These are phyloP conservation scores for Saraca asoca DNA, from an alignment of 331 rosid species.

Conservation along the genomic window DNA sequence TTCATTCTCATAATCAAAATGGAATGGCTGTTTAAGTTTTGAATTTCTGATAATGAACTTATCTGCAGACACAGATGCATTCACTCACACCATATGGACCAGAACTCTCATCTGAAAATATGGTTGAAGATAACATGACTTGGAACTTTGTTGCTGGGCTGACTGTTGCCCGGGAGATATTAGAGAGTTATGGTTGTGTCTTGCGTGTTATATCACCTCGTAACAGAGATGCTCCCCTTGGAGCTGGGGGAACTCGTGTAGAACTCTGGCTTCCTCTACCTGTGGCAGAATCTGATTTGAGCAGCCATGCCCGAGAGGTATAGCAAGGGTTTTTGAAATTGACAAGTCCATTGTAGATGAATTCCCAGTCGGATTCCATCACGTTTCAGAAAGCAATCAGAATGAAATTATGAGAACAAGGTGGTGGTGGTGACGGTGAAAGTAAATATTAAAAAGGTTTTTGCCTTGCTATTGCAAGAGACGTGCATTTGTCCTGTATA, in stretches of 20 bases:
- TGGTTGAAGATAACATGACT: constrained; percentile 92
- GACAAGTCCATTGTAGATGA: constrained; percentile 17
- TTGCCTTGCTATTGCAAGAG: constrained; percentile 20
- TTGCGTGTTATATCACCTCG: constrained; percentile 88
- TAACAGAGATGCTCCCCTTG: constrained; percentile 73
- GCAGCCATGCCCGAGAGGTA: constrained; percentile 43
- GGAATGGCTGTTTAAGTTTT: constrained; percentile 21
- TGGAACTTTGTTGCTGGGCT: constrained; percentile 97
- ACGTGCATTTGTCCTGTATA: constrained; percentile 35
- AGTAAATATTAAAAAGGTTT: constrained; percentile 34
- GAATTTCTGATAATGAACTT: constrained; percentile 40
- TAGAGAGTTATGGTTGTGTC: constrained; percentile 88
- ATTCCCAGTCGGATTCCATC: constrained; percentile 5
- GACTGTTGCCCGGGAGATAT: constrained; percentile 91
- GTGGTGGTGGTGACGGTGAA: not conserved
- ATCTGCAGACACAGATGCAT: constrained; percentile 87
- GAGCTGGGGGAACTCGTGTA: constrained; percentile 90
- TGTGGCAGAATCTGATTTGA: constrained; percentile 41
- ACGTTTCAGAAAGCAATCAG: constrained; percentile 15
- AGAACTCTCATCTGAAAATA: constrained; percentile 62
- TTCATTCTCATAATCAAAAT: constrained; percentile 19
- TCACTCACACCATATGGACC: constrained; percentile 84
- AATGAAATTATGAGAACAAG: constrained; percentile 23
- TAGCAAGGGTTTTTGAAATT: constrained; percentile 29
- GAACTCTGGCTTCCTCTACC: constrained; percentile 91